Percentiles rank a stretch among this genome's conserved stretches.
phyloP scores from a whole-genome alignment of 768 basidiomycete species.

The Cubamyces sp. region DNA sequence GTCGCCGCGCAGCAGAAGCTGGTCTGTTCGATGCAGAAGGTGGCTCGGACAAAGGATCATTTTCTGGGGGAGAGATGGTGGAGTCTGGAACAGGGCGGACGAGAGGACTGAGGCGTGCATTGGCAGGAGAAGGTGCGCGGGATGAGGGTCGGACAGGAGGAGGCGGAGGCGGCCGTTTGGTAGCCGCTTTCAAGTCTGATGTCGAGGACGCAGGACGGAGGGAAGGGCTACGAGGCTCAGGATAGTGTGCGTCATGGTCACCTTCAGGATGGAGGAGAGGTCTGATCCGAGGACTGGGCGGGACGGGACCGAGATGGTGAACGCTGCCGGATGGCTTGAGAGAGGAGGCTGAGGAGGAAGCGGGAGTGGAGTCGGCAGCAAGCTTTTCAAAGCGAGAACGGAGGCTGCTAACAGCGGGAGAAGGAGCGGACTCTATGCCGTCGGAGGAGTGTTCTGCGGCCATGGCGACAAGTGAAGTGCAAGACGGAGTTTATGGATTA shows the following conservation, averaged over 20 bases:
- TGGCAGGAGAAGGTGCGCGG: constrained; percentile 40
- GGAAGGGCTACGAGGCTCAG: constrained; percentile 35
- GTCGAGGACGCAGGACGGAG: constrained; percentile 54
- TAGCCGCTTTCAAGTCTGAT: constrained; percentile 51
- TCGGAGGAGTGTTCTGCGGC: constrained; percentile 21
- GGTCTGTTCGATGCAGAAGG: constrained; percentile 8
- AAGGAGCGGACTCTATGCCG: constrained; percentile 55
- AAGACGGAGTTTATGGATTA: neutral
- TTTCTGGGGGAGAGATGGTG: constrained; percentile 18
- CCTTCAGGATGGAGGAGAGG: constrained; percentile 45
- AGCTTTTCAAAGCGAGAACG: constrained; percentile 74
- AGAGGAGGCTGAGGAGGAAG: constrained; percentile 11
- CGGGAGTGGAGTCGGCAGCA: constrained; percentile 45
- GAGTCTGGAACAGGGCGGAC: constrained; percentile 51
- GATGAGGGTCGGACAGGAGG: constrained; percentile 55
- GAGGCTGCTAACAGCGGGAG: constrained; percentile 69
- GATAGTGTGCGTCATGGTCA: constrained; percentile 27
- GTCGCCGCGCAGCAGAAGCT: constrained; percentile 15
- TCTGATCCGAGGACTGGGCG: constrained; percentile 37
- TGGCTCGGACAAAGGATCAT: constrained; percentile 6
- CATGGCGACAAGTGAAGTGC: constrained; percentile 23
- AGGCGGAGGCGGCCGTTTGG: constrained; percentile 55
- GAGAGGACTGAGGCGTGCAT: constrained; percentile 51
- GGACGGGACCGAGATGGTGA: constrained; percentile 27
- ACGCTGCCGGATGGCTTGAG: constrained; percentile 17